Conservation (phyloP, 1,284 basidiomycete species). For the Inonotus hispidus region DNA sequence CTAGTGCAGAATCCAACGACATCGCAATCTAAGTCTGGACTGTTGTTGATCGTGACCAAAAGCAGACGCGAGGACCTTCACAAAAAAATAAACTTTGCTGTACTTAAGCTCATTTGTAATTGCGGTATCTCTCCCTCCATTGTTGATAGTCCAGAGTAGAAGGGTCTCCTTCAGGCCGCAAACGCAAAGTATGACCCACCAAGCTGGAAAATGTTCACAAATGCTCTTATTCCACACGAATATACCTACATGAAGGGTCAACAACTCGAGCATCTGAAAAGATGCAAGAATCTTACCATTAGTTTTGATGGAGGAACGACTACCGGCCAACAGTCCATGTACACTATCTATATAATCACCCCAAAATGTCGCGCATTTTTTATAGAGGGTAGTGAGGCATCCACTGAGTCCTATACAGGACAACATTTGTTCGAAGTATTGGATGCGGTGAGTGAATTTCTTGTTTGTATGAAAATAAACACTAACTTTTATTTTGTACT, state of each 20-base stretch:
- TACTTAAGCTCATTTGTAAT: not conserved
- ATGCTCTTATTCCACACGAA: not conserved
- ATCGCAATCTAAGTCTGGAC: not conserved
- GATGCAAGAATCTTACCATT: not conserved
- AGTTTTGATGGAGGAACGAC: not conserved
- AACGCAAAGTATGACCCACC: not conserved
- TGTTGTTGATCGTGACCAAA: not conserved
- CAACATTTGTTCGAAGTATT: not conserved
- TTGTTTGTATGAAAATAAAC: not conserved
- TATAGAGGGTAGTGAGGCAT: not conserved
- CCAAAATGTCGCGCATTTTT: not conserved
- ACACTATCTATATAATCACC: too few relatives aligned
- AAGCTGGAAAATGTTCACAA: not conserved
- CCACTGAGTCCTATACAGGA: not conserved
- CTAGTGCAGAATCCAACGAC: not conserved
- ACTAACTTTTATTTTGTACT: not conserved
- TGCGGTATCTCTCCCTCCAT: not conserved
- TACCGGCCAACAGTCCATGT: not conserved
- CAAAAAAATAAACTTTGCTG: not conserved
- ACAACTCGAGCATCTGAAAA: not conserved
- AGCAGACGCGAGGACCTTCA: not conserved
- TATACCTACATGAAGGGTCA: not conserved
- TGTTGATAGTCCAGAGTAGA: not conserved
- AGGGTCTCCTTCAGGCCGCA: not conserved
- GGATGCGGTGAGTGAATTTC: not conserved